Conservation (phyloP, 129 eudicot genomes). For the Tanacetum coccineum region DNA sequence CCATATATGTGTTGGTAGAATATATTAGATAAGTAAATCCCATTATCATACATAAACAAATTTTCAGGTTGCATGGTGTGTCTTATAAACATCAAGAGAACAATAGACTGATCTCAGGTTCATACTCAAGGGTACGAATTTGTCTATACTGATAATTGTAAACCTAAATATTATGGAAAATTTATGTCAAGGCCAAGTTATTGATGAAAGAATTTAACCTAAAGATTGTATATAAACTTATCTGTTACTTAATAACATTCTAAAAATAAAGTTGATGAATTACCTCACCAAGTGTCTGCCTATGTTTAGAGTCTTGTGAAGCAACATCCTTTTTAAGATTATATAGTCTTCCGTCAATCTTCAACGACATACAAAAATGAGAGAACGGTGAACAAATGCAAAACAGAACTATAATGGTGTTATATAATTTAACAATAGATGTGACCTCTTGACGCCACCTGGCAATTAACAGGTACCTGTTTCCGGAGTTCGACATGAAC, state of each 20-base stretch:
- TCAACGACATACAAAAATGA: slow-evolving; percentile 19
- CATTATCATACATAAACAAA: neutral
- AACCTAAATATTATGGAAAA: neutral
- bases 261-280: slow-evolving; percentile 15
- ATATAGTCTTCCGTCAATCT: slow-evolving; percentile 78
- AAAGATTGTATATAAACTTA: neutral
- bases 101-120: slow-evolving; percentile 10
- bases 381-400: slow-evolving; percentile 1
- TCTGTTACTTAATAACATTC: neutral
- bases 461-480: slow-evolving; percentile 45
- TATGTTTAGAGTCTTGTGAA: slow-evolving; percentile 83
- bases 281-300: slow-evolving; percentile 94
- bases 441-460: too few relatives aligned
- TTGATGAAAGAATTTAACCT: neutral
- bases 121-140: slow-evolving; percentile 6
- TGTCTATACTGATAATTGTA: neutral
- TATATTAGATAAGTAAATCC: neutral
- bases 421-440: slow-evolving; percentile 13
- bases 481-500: slow-evolving; percentile 70
- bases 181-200: neutral
- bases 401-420: slow-evolving; percentile 8
- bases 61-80: slow-evolving; percentile 20
- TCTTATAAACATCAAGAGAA: slow-evolving; percentile 1
- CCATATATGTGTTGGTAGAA: neutral
- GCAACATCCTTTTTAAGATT: slow-evolving; percentile 82